phyloP scores from a whole-genome alignment of 768 basidiomycete genomes.

The Phlebiopsis flavidoalba region DNA sequence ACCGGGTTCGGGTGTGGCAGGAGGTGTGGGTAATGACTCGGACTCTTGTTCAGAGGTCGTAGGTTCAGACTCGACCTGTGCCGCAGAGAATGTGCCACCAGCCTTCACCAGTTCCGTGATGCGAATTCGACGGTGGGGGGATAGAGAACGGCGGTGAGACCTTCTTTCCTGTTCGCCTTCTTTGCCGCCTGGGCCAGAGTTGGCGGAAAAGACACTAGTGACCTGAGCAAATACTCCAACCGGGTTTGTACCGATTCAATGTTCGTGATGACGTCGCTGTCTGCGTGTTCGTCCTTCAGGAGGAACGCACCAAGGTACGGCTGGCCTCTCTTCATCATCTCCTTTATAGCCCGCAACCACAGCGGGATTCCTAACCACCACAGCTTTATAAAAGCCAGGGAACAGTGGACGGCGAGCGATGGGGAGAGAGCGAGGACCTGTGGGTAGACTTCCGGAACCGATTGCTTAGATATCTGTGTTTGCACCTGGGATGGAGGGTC shows the following conservation, averaged over 20 bases:
- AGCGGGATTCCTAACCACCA: conserved; percentile 84
- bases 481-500: conserved; percentile 32
- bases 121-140: conserved; percentile 86
- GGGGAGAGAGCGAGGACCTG: conserved; percentile 91
- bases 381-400: conserved; percentile 97
- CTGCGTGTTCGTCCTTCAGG: conserved; percentile 88
- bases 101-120: conserved; percentile 84
- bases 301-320: conserved; percentile 97
- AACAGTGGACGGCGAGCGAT: conserved; percentile 94
- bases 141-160: conserved; percentile 90
- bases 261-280: conserved; percentile 90
- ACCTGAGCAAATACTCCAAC: conserved; percentile 98
- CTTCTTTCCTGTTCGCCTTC: conserved; percentile 73
- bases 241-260: conserved; percentile 80
- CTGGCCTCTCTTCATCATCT: conserved; percentile 95
- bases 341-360: conserved; percentile 93
- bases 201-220: conserved; percentile 81
- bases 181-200: conserved; percentile 46
- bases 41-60: conserved; percentile 8
- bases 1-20: conserved; percentile 19
- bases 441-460: conserved; percentile 87
- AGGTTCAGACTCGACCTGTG: conserved; percentile 28
- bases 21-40: conserved; percentile 25
- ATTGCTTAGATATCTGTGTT: conserved; percentile 73
- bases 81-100: conserved; percentile 35